Evolutionary conservation across 176 grass and related monocot species (phyloP).

Genomic region (Luzula sylvatica): DNA sequence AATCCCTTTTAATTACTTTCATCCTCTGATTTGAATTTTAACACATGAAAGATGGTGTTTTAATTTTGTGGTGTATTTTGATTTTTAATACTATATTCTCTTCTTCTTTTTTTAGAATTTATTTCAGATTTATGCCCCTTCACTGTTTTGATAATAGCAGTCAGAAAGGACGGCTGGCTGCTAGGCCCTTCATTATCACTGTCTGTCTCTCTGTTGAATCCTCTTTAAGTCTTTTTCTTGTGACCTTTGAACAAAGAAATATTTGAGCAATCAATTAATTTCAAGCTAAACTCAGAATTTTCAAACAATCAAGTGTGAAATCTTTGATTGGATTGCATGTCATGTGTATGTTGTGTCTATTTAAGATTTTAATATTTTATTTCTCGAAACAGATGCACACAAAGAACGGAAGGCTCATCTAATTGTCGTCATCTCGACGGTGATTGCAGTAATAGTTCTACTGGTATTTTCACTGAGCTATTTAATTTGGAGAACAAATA

Average conservation of each 20-base stretch:
- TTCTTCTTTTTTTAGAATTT: neutral
- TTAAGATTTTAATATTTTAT: neutral
- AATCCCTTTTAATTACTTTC: too few relatives aligned
- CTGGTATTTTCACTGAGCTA: neutral
- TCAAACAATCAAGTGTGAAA: too few relatives aligned
- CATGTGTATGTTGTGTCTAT: neutral
- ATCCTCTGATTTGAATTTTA: too few relatives aligned
- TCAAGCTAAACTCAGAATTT: too few relatives aligned
- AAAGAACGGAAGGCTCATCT: neutral
- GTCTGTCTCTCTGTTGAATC: neutral
- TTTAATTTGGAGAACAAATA: neutral
- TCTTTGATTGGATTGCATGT: neutral
- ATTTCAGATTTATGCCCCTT: too few relatives aligned
- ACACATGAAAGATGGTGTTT: too few relatives aligned
- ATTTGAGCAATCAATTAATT: too few relatives aligned
- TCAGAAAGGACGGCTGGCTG: too few relatives aligned
- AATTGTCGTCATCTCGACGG: neutral
- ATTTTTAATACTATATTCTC: conserved; percentile 17
- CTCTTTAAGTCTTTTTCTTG: neutral
- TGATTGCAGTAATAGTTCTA: neutral
- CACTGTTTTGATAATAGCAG: too few relatives aligned
- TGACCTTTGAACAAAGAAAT: too few relatives aligned
- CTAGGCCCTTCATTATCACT: too few relatives aligned
- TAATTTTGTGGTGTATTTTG: neutral
- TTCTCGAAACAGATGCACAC: neutral